These are phyloP conservation scores for Aegilops tauschii DNA, from an alignment of 176 grass and related monocot genomes.

Conservation along the genomic window DNA sequence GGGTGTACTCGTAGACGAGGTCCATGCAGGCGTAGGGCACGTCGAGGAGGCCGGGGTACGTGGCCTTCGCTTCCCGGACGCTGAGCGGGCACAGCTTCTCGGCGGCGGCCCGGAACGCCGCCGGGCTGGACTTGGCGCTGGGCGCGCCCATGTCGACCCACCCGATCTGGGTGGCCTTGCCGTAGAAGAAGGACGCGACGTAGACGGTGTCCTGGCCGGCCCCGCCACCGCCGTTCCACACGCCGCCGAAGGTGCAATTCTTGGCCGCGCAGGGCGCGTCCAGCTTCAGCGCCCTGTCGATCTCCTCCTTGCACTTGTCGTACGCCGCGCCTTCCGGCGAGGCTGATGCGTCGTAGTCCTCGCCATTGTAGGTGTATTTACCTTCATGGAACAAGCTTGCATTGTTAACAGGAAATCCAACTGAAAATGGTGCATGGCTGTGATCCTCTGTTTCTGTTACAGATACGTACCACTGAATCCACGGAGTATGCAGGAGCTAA, in stretches of 20 bases:
- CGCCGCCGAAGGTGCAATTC: too few species aligned
- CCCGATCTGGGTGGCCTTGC: neutral
- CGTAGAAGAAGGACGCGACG: constrained; percentile 7
- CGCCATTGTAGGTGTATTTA: constrained; percentile 14
- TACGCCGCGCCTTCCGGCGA: neutral
- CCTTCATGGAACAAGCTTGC: neutral
- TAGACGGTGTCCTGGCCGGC: neutral
- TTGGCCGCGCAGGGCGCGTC: too few species aligned
- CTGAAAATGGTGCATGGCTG: too few species aligned
- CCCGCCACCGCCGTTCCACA: too few species aligned
- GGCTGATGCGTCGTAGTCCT: constrained; percentile 8
- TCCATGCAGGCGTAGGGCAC: constrained; percentile 49
- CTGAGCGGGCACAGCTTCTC: neutral
- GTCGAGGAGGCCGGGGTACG: constrained; percentile 2
- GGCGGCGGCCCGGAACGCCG: neutral
- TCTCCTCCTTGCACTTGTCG: too few species aligned
- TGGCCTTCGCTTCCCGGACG: neutral
- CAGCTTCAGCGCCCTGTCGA: too few species aligned
- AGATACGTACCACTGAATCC: constrained; percentile 35
- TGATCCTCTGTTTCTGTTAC: too few species aligned
- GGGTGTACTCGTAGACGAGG: constrained; percentile 33
- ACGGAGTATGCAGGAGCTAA: constrained; percentile 43
- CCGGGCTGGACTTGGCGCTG: neutral
- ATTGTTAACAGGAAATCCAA: neutral
- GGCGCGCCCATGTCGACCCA: neutral